Percentiles rank a stretch among this genome's conserved stretches.
These are phyloP conservation scores for Alternaria alternata DNA, from an alignment of 2,329 filamentous ascomycete genomes.

Conservation along the genomic window DNA sequence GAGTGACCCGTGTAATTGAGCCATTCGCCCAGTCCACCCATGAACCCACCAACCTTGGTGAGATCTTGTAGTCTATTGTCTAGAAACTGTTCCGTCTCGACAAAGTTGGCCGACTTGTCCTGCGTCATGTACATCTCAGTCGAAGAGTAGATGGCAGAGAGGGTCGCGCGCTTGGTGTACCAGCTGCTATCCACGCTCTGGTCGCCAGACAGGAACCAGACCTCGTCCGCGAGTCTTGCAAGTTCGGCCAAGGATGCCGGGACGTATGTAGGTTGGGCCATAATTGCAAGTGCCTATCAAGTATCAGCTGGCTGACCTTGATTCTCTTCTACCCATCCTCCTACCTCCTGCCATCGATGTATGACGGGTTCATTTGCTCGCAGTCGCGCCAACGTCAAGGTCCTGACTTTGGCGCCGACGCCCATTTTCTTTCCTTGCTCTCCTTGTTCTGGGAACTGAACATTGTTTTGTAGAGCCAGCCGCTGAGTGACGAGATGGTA, in stretches of 20 bases:
- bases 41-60: constrained; percentile 66
- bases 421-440: constrained; percentile 50
- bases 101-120: constrained; percentile 76
- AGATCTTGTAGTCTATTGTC: constrained; percentile 76
- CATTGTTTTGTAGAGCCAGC: constrained; percentile 61
- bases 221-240: constrained; percentile 85
- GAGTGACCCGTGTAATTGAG: constrained; percentile 81
- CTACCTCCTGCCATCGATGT: constrained; percentile 84
- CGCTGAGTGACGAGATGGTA: constrained; percentile 78
- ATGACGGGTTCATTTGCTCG: constrained; percentile 77
- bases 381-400: constrained; percentile 78
- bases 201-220: constrained; percentile 87
- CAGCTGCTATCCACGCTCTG: constrained; percentile 81
- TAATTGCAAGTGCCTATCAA: constrained; percentile 80
- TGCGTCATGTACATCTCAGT: constrained; percentile 94
- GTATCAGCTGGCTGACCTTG: constrained; percentile 3
- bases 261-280: constrained; percentile 84
- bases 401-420: constrained; percentile 71
- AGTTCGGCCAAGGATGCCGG: constrained; percentile 81
- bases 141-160: constrained; percentile 73
- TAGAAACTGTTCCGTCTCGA: constrained; percentile 81
- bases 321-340: constrained; percentile 40
- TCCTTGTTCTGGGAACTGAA: constrained; percentile 54
- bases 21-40: constrained; percentile 76
- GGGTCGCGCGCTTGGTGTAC: constrained; percentile 77